Conservation (phyloP, 2,329 filamentous ascomycete species). For the Didymella pinodella region DNA sequence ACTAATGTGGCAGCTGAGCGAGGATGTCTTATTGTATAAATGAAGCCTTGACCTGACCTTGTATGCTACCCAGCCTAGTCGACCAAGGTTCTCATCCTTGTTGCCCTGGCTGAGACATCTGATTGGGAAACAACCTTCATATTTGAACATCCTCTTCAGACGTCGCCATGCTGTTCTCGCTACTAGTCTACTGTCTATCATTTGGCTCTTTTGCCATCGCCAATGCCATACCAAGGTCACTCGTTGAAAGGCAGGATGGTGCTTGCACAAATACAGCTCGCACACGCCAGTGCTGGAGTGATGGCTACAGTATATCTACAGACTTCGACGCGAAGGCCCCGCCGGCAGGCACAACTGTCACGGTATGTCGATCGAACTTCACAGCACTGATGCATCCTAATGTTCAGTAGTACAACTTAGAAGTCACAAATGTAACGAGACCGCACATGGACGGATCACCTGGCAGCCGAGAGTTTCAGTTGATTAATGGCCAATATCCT, state of each 20-base stretch:
- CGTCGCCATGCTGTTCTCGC: conserved; percentile 37
- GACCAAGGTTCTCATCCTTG: conserved; percentile 5
- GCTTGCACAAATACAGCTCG: conserved; percentile 52
- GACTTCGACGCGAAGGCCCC: conserved; percentile 57
- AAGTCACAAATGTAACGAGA: conserved; percentile 52
- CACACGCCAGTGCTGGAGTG: conserved; percentile 54
- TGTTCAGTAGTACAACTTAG: conserved; percentile 47
- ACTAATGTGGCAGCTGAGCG: neutral
- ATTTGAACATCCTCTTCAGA: conserved; percentile 9
- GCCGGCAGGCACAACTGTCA: conserved; percentile 48
- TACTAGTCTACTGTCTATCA: conserved; percentile 36
- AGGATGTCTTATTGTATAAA: conserved; percentile 14
- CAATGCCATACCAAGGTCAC: conserved; percentile 32
- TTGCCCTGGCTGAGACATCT: neutral
- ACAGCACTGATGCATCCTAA: conserved; percentile 4
- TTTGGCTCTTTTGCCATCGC: conserved; percentile 38
- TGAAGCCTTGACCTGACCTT: conserved; percentile 17
- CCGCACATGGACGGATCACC: conserved; percentile 52
- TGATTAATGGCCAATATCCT: conserved; percentile 66
- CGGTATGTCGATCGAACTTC: conserved; percentile 25
- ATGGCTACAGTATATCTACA: conserved; percentile 55
- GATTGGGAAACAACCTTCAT: neutral
- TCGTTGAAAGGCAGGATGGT: conserved; percentile 44
- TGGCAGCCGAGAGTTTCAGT: conserved; percentile 45
- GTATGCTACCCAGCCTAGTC: conserved; percentile 20